Base-by-base conservation (phyloP, 352 stramenopile species). In the Phytophthora lateralis region DNA sequence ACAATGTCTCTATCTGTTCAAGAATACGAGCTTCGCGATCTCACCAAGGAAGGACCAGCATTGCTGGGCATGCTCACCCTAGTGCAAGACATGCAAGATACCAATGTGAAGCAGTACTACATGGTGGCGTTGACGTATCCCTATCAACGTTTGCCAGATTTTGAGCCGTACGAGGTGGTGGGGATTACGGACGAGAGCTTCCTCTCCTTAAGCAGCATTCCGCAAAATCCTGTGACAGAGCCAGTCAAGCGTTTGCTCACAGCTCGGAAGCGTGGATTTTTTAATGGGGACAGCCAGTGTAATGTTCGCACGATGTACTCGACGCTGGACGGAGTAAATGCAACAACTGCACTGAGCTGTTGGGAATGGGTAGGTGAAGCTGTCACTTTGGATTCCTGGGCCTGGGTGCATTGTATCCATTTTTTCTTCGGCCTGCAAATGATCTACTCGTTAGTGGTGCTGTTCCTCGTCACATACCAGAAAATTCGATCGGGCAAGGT, bases 391-490 rank as follows among this genome's bases (percentile, higher is more conserved):
- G 61, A 75, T 42, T 74, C 73, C 0, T 78, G 66, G 73, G 73
- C 47, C 15, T 81, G 73, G 69, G 57, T 76, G 10, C 73, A 78
- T 29, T 55, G 45, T n/a, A 24, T 81, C 5, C 66, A 81, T 17
- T 49, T 78, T 7, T 58, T 81, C 34, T 67, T 81, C 14, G 62
- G 43, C 0, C 2, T 75, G n/a, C 51, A 76, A n/a, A 27, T 70
- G 39, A 38, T 74, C 0, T 44, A 65, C 11, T 71, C 59, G 4
- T 47, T 81, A 15, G n/a, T 66, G 12, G 32, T 75, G 15, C 50
- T 78, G 2, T 30, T 60, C 27, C 20, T 78, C 6, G 56, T 78
- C 7, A 55, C 56, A 3, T 74, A 75, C 41, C 69, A 61, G 2
- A 78, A 65, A 29, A 11, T 76, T 15, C 38, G 42, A 2, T 56